Base-by-base conservation (phyloP, 768 basidiomycete genomes). In the Agaricus sinodeliciosus region DNA sequence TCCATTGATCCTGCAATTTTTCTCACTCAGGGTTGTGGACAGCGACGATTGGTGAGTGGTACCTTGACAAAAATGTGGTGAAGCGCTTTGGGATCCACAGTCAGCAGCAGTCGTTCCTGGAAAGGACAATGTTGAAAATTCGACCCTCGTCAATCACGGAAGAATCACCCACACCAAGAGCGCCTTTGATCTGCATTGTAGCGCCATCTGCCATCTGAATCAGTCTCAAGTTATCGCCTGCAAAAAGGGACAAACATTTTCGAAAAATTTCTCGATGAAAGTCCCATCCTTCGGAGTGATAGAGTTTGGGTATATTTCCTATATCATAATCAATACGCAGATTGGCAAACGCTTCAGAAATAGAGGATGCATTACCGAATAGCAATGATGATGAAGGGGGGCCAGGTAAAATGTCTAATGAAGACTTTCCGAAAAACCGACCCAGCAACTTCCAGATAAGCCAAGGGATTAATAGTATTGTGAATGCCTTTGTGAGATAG, bases 11-110 rank as follows among this genome's bases (percentile, higher is more conserved):
- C 69, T 72, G 39, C 35, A 11, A 31, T 15, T 25, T 6, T 31
- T 13, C 18, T n/a, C 2, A 55, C 25, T 18, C 19, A 35, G 36
- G 6, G 16, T n/a, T 5, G 19, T 6, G 18, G 35, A 48, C 26
- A 13, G 39, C 1, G 34, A 18, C 44, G 31, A 34, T 8, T 47
- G 35, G 18, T 37, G 25, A 36, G 41, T 44, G 61, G n/a, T 41
- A 73, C 77, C 61, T 76, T 77, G 13, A 77, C 62, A 18, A 75
- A 43, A 19, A 79, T 74, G 51, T 72, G 69, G 48, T 76, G 67
- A 49, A 79, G 54, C 1, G 76, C 77, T 37, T 65, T 69, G 1
- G 76, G 74, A 53, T 79, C 77, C 46, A 61, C 74, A 0, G 74
- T 66, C 52, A 69, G 70, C 7, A 78, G 60, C 41, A 66, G 60